Evolutionary conservation across 768 basidiomycete genomes (phyloP).

Genomic region (Lyophyllum decastes): DNA sequence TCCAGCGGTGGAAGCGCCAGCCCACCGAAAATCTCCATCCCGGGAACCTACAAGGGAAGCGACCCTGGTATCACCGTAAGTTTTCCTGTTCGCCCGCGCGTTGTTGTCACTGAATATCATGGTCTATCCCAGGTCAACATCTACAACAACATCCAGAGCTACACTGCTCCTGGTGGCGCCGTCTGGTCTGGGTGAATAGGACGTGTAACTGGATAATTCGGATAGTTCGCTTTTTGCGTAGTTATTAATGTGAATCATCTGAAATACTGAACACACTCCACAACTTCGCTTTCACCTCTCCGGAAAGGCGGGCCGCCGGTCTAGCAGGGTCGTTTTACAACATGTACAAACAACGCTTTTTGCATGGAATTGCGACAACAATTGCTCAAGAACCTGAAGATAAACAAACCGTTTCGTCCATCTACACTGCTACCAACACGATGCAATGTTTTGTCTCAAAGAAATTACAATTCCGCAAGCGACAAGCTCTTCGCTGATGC

Average conservation of each 20-base stretch:
- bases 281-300: slow-evolving; percentile 32
- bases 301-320: neutral
- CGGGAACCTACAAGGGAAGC: slow-evolving; percentile 44
- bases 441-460: slow-evolving; percentile 2
- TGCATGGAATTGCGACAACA: slow-evolving; percentile 9
- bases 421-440: neutral
- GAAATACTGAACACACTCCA: slow-evolving; percentile 27
- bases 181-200: slow-evolving; percentile 40
- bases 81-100: neutral
- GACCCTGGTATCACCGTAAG: slow-evolving; percentile 54
- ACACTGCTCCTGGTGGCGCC: slow-evolving; percentile 41
- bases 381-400: neutral
- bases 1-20: slow-evolving; percentile 44
- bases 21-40: slow-evolving; percentile 49
- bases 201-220: neutral
- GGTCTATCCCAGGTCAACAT: slow-evolving; percentile 41
- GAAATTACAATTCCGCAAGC: slow-evolving; percentile 35
- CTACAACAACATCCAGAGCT: slow-evolving; percentile 57
- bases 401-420: neutral
- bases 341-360: neutral
- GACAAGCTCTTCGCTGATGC: slow-evolving; percentile 72
- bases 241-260: too few species aligned
- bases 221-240: slow-evolving; percentile 41
- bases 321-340: neutral
- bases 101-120: neutral